Base-by-base conservation (phyloP, 163 green algal species). In the Scenedesmus sp. region DNA sequence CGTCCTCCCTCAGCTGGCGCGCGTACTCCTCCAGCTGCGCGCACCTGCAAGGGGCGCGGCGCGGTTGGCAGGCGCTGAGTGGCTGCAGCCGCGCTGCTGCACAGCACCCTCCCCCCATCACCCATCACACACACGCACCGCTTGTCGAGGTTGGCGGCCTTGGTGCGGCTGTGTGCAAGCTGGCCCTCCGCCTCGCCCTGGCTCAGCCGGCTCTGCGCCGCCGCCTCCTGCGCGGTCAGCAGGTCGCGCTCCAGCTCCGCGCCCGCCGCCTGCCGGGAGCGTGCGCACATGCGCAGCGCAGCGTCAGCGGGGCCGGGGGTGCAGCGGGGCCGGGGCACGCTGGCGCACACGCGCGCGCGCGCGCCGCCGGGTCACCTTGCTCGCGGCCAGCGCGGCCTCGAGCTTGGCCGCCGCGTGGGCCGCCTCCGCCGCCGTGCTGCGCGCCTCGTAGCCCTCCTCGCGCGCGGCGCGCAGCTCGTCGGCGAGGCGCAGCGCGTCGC, bases 181-280 rank as follows among this genome's bases (percentile, higher is more conserved):
- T 60, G 53, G 14, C 69, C 69, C 13, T 67, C 22, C 5, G 69
- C 58, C 24, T 77, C 69, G 7, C 36, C 50, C 15, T 67, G 51
- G 15, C 58, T 53, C 24, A 77, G 54, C 39, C 57, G 69, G 11
- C 57, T 34, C 69, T 67, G 39, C 26, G 69, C 69, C n/a, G 56
- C 26, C 7, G 51, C 36, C 26, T 67, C 69, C 47, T 77, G 69
- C 33, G 69, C 69, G 56, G n/a, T 36, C 39, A 56, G 17, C 17
- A 77, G 33, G 6, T 53, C 24, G 3, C 34, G 47, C 24, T 77
- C n/a, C 3, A 67, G 39, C n/a, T 77, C 54, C 22, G 22, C 54
- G 42, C 24, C 18, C 14, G 13, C 31, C 14, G 69, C 54, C 69
- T 77, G 63, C n/a, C n/a, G n/a, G n/a, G n/a, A n/a, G n/a, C n/a